Base-by-base conservation (phyloP, 257 asterid genomes). In the Plectranthus barbatus region DNA sequence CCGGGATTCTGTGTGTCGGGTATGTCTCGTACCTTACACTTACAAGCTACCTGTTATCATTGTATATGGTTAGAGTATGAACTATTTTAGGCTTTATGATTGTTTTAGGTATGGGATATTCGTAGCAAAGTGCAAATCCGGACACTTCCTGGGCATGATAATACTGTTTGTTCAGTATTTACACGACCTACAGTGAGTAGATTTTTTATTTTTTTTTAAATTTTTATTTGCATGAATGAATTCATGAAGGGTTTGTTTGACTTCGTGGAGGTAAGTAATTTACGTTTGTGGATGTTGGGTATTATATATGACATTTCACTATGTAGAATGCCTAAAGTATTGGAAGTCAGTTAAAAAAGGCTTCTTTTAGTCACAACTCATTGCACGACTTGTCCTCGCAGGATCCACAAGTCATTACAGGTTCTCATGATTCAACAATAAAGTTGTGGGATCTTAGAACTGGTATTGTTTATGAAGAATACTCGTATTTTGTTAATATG, bases 341-440 rank as follows among this genome's bases (percentile, higher is more conserved):
- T 33, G 60, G 45, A 45, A 58, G 59, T 45, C 42, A 39, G 45
- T 21, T n/a, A 66, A 46, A n/a, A n/a, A 31, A 72, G 34, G 18
- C 5, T 64, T 53, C 40, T 44, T 41, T 45, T 44, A 46, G 23
- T 41, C 52, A 23, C 39, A 65, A 41, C 71, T 77, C 64, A 68
- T 56, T 34, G 17, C 23, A 19, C 36, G 62, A 58, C 67, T 60
- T 71, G 47, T 64, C 18, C 65, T 79, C 71, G 73, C 89, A 91
- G 97, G 99, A 93, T 79, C 99, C 99, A 23, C 99, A 93, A 77
- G 97, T 90, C 70, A 71, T 93, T 56, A 93, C 99, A 20, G 99
- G 99, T 64, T 92, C 99, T 58, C 94, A 89, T 51, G 97, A 93
- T 72, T 72, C 95, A 46, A 93, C 99, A 37, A 93, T 89, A 62